Base-by-base conservation (phyloP, 1,139 yeast species). In the Taiozyma sp. region DNA sequence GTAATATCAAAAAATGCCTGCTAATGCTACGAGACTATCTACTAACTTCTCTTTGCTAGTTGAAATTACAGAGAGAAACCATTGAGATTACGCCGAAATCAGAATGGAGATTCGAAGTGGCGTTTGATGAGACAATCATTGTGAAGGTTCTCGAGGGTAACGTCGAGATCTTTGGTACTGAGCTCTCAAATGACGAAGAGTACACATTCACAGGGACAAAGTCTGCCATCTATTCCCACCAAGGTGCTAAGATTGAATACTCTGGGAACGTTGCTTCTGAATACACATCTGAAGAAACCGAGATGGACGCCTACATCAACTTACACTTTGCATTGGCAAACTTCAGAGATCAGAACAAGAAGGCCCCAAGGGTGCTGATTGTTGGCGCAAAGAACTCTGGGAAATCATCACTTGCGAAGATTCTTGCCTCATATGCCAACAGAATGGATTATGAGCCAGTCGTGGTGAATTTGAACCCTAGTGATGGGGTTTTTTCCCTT, bases 131-230 rank as follows among this genome's bases (percentile, higher is more conserved):
- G 8, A 74, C 74, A 39, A 64, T 91, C 46, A 74, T 74, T n/a
- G 64, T 90, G 38, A 82, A 76, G 66, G 65, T 76, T 12, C 56
- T 70, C 4, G 71, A 74, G 8, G 99, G 99, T 2, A 76, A 84
- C 2, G 97, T 89, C 2, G 99, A 93, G 69, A 78, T 92, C 22
- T 90, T 87, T 69, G 99, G 99, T 27, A 90, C 97, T 3, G 99
- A 93, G 65, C 76, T 93, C 36, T 89, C 97, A 3, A 72, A 76
- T 38, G 90, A 87, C 54, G 76, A 79, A 1, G 87, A 83, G 27
- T 78, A 87, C 59, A 66, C 76, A 50, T 77, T 84, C 72, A 64
- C 74, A 64, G 77, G 93, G 54, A 64, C 84, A 69, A 78, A 83
- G 65, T 70, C 82, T 61, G 75, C 82, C 59, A 55, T 93, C 52